Conservation (phyloP, 2,329 filamentous ascomycete species). For the Neurospora sp. region DNA sequence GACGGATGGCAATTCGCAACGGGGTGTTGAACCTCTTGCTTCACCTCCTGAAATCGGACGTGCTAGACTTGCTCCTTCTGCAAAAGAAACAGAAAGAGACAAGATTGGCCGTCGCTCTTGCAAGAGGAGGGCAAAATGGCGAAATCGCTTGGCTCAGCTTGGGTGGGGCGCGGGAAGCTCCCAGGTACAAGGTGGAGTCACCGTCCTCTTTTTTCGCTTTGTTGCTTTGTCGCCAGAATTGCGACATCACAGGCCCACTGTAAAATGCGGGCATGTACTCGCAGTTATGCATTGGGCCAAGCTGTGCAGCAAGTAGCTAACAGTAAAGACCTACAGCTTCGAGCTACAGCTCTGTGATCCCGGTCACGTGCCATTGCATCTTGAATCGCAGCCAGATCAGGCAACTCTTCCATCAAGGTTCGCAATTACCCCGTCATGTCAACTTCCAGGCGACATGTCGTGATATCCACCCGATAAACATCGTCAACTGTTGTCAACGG, state of each 20-base stretch:
- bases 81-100: constrained; percentile 1
- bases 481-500: not conserved
- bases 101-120: constrained; percentile 11
- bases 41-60: not conserved
- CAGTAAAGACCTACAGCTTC: not conserved
- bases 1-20: not conserved
- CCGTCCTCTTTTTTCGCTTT: constrained; percentile 5
- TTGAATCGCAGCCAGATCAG: not conserved
- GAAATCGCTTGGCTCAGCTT: constrained; percentile 11
- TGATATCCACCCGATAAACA: not conserved
- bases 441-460: not conserved
- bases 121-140: constrained; percentile 17
- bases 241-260: constrained; percentile 17
- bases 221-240: constrained; percentile 19
- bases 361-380: not conserved
- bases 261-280: constrained; percentile 13
- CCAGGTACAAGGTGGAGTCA: not conserved
- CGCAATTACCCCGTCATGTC: not conserved
- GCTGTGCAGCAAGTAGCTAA: not conserved
- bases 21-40: not conserved
- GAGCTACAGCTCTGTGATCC: not conserved
- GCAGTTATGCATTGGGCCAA: constrained; percentile 4
- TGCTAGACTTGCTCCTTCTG: not conserved
- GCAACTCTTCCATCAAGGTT: not conserved
- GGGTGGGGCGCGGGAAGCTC: constrained; percentile 1